A percentile compares a stretch with the other conserved stretches of the same genome.
These are phyloP conservation scores for Pythium grandisporangium DNA, from an alignment of 352 stramenopile species.

Conservation along the genomic window DNA sequence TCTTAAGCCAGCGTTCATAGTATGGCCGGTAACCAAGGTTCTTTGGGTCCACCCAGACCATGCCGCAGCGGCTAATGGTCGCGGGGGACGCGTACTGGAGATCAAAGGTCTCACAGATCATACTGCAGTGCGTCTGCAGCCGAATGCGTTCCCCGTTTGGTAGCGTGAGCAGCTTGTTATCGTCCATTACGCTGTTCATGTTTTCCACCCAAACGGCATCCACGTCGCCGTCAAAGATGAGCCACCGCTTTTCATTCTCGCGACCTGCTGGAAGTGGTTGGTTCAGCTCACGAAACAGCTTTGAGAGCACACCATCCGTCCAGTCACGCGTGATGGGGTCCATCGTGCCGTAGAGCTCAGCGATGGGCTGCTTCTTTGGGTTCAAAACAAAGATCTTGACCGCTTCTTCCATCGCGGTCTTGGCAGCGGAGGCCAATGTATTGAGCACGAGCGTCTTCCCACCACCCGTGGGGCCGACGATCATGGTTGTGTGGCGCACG, in stretches of 20 bases:
- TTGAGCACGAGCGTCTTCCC: slow-evolving; percentile 91
- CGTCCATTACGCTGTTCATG: slow-evolving; percentile 98
- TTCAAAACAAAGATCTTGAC: slow-evolving; percentile 94
- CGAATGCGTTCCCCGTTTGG: slow-evolving; percentile 94
- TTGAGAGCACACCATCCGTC: slow-evolving; percentile 92
- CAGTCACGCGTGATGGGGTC: slow-evolving; percentile 94
- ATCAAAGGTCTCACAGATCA: slow-evolving; percentile 96
- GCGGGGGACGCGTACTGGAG: slow-evolving; percentile 93
- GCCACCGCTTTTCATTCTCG: slow-evolving; percentile 92
- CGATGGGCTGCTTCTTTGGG: slow-evolving; percentile 90
- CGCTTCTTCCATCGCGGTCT: slow-evolving; percentile 78
- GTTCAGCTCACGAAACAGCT: slow-evolving; percentile 93
- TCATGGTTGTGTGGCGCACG: slow-evolving; percentile 94
- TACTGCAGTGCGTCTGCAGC: slow-evolving; percentile 86
- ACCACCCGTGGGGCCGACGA: slow-evolving; percentile 90
- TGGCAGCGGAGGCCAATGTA: slow-evolving; percentile 77
- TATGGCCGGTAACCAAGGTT: slow-evolving; percentile 93
- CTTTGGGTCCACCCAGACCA: slow-evolving; percentile 96
- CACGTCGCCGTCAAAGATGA: slow-evolving; percentile 95
- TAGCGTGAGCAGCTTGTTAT: slow-evolving; percentile 94
- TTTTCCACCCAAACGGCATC: slow-evolving; percentile 97
- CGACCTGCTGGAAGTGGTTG: slow-evolving; percentile 83
- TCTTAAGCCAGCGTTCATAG: slow-evolving; percentile 92
- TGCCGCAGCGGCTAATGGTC: slow-evolving; percentile 93
- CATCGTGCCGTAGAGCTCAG: slow-evolving; percentile 94